A percentile compares a stretch with the other conserved stretches of the same genome.
Conservation (phyloP, 257 asterid species). For the Verbena officinalis region DNA sequence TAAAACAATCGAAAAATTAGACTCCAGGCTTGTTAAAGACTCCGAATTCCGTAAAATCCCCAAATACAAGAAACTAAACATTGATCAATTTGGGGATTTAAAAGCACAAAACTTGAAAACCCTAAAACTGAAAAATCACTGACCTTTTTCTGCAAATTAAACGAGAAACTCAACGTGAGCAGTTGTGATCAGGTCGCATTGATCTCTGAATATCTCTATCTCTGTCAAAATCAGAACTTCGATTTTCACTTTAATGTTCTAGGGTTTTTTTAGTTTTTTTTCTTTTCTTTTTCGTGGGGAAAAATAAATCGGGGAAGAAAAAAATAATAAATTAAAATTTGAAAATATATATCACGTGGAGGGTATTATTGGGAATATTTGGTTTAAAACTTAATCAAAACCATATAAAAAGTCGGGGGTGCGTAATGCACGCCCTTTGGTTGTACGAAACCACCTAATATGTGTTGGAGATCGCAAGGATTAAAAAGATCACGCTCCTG, state of each 20-base stretch:
- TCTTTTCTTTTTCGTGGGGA: constrained; percentile 40
- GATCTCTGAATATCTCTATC: constrained; percentile 33
- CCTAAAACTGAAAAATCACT: constrained; percentile 39
- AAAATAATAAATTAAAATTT: constrained; percentile 29
- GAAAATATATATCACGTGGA: constrained; percentile 31
- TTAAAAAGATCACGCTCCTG: constrained; percentile 28
- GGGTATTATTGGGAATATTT: constrained; percentile 44
- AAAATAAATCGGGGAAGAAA: constrained; percentile 31
- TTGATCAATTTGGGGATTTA: constrained; percentile 35
- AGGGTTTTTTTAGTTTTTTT: constrained; percentile 58
- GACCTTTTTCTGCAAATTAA: constrained; percentile 48
- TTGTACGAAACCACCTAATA: constrained; percentile 49
- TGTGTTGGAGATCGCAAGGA: constrained; percentile 25
- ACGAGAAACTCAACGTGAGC: constrained; percentile 27
- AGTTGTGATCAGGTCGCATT: constrained; percentile 32
- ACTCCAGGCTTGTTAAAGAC: constrained; percentile 5
- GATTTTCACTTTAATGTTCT: constrained; percentile 42
- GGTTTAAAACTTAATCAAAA: constrained; percentile 33
- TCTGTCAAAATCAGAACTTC: constrained; percentile 26
- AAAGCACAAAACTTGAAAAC: constrained; percentile 31
- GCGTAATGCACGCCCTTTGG: constrained; percentile 45
- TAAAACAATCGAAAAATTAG: constrained; percentile 19
- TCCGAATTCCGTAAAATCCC: constrained; percentile 35
- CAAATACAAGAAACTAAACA: constrained; percentile 24
- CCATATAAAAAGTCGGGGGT: constrained; percentile 39